A percentile compares a stretch with the other conserved stretches of the same genome.
These are phyloP conservation scores for Leishmania martiniquensis DNA, from an alignment of 208 protist genomes.

Conservation along the genomic window DNA sequence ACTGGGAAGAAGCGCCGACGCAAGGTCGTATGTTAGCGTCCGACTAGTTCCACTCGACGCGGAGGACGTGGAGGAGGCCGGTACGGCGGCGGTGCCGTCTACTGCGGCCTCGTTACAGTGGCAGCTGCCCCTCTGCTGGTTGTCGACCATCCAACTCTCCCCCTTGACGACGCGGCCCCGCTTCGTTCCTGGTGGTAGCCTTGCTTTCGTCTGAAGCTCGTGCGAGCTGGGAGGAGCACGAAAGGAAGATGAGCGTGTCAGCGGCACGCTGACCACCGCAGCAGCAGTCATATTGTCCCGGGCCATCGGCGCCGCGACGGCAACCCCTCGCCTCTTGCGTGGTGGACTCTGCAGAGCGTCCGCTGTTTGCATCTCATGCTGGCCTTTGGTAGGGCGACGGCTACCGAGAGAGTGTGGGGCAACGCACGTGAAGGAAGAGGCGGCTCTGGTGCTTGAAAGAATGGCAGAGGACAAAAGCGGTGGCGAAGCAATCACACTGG, in stretches of 20 bases:
- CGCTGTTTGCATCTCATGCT: neutral
- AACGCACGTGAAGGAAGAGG: neutral
- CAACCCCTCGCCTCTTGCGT: slow-evolving; percentile 14
- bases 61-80: neutral
- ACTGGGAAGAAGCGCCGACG: neutral
- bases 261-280: neutral
- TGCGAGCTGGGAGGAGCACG: neutral
- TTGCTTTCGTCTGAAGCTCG: neutral
- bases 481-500: neutral
- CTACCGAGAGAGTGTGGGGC: neutral
- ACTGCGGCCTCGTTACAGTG: neutral
- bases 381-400: neutral
- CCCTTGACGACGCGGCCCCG: slow-evolving; percentile 7
- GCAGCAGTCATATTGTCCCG: slow-evolving; percentile 8
- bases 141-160: neutral
- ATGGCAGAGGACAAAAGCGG: neutral
- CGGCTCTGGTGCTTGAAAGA: neutral
- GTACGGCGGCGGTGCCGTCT: neutral
- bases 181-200: neutral
- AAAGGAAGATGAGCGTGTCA: slow-evolving; percentile 6
- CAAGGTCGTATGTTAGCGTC: slow-evolving; percentile 18
- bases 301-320: neutral
- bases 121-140: neutral
- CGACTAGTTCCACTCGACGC: slow-evolving; percentile 8
- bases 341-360: slow-evolving; percentile 8